Base-by-base conservation (phyloP, 306 rosid genomes). In the Lathyrus tuberosus region DNA sequence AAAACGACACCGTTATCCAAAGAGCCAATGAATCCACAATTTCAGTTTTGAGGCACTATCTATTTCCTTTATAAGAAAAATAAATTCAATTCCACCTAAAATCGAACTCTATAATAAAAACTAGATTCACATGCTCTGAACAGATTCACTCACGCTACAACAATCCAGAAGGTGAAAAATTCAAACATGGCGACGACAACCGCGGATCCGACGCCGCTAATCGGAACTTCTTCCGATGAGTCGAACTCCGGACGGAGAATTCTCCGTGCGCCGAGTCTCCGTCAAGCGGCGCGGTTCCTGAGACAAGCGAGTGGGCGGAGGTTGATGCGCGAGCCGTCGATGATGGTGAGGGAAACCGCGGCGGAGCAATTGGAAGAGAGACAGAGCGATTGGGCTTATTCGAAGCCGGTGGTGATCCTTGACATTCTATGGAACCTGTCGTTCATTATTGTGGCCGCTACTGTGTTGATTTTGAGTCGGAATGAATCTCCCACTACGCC, bases 361-460 rank as follows among this genome's bases (percentile, higher is more conserved):
- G 99, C 99, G 28, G 99, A 88, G 76, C 99, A 91, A 63, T 70
- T 94, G 78, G 97, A 94, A 80, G 97, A 88, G 88, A 44, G 95
- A 35, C 97, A 94, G 81, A 91, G 92, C 80, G 99, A 94, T 83
- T 94, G 99, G 99, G 99, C 99, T 12, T 91, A 91, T 62, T 94
- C 99, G 26, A 94, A 88, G 82, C 99, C 97, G 10, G 88, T 94
- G 11, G 97, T 94, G 72, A 68, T 91, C 4, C 85, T 94, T 7
- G 99, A 94, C 30, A 47, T 94, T 69, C 73, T 94, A 3, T 94
- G 99, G 99, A 94, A 94, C 71, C 79, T 94, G 43, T 87, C 88
- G 0, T 91, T 95, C 61, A 87, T 94, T 10, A 66, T 82, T 11
- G 91, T 84, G 2, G 92, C 91, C 2, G 85, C 78, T 11, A 66